Evolutionary conservation across 352 stramenopile genomes (phyloP), one percentile per base, ranked within the genome.

Genomic region (Pythium biforme): DNA sequence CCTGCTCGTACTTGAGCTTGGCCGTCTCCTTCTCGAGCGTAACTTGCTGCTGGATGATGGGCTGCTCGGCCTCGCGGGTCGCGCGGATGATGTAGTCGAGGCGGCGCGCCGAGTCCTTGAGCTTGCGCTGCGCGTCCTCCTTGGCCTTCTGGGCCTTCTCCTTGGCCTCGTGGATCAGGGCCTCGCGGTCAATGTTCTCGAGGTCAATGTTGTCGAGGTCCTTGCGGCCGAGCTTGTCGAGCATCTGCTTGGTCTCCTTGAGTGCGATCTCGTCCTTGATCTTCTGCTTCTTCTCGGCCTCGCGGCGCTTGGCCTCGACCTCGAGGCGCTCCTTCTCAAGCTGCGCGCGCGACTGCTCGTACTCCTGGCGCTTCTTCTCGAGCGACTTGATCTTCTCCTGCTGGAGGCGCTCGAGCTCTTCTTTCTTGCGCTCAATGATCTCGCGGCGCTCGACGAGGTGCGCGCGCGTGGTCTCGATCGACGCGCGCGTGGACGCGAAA

Each of bases 361-460:
- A 87, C 71, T 95, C 79, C 27, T 85, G 68, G 48, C 83, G 81
- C 68, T 91, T 90, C 64, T 89, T 89, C 59, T 90, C 86, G 39
- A 97, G 75, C 46, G 83, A 84, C 59, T 93, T 89, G 29, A 92
- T 62, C 59, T 96, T 94, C 60, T 98, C 95, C 69, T 98, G 90
- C 66, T 96, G 87, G 54, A 97, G 68, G 23, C 95, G 89, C 70
- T 99, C 96, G 0, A 96, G 80, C 68, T 98, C 94, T 73, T 99
- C 96, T 75, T 99, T 99, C 40, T 97, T 92, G 64, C 95, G 92
- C 72, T 99, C 96, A 66, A 99, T 99, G 41, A 98, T 76, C 50
- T 94, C 84, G 47, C 97, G 97, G 48, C 96, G 90, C 46, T 87
- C 86, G 5, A 98, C 72, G 59, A 96, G 92, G 27, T 79, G 74